These are phyloP conservation scores for Solanum tacnaense DNA, from an alignment of 257 asterid genomes.

Conservation along the genomic window DNA sequence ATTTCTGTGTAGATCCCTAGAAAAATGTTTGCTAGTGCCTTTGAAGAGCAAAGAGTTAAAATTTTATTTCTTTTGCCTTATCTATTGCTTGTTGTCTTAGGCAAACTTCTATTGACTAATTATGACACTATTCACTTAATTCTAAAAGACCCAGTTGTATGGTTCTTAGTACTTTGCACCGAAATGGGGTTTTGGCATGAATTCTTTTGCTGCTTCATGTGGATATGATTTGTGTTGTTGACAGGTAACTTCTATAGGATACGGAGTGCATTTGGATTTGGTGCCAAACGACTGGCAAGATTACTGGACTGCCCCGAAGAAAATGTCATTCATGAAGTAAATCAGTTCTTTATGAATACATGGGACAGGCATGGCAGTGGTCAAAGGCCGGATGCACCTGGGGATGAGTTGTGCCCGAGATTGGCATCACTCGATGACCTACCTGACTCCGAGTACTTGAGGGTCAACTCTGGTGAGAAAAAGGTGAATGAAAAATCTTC, in stretches of 20 bases:
- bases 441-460: slow-evolving; percentile 30
- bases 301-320: slow-evolving; percentile 70
- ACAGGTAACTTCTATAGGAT: slow-evolving; percentile 83
- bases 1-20: background rate
- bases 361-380: slow-evolving; percentile 94
- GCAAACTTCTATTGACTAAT: background rate
- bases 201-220: background rate
- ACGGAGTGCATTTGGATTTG: slow-evolving; percentile 91
- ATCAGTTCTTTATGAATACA: slow-evolving; percentile 82
- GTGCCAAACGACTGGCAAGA: slow-evolving; percentile 75
- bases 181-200: background rate
- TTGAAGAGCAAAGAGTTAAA: background rate
- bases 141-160: background rate
- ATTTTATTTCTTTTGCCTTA: background rate
- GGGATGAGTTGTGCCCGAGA: slow-evolving; percentile 24
- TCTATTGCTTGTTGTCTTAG: background rate
- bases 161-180: background rate
- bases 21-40: background rate
- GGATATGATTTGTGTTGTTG: slow-evolving; percentile 5
- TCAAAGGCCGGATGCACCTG: slow-evolving; percentile 80
- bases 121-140: background rate
- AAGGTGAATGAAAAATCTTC: slow-evolving; percentile 21
- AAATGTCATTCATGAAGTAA: slow-evolving; percentile 44
- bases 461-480: slow-evolving; percentile 18
- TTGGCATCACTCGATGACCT: slow-evolving; percentile 33